Percentiles rank a stretch among this genome's conserved stretches.
These are phyloP conservation scores for Cercospora sp. DNA, from an alignment of 2,329 filamentous ascomycete species.

Conservation along the genomic window DNA sequence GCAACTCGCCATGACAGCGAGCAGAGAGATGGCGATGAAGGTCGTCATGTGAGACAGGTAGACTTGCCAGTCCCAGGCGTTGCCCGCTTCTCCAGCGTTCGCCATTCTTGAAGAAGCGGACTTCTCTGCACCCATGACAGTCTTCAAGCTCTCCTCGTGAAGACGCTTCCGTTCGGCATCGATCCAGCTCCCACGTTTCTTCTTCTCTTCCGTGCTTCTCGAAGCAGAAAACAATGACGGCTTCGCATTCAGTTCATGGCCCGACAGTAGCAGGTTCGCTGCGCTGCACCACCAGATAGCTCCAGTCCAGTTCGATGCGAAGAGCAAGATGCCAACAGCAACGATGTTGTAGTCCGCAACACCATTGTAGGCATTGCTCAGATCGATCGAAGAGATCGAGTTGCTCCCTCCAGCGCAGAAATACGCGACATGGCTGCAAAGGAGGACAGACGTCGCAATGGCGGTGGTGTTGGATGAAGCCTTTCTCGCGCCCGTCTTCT, in stretches of 20 bases:
- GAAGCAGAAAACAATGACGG: slow-evolving; percentile 22
- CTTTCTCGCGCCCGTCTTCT: not conserved
- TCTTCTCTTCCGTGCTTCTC: not conserved
- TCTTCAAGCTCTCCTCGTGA: slow-evolving; percentile 27
- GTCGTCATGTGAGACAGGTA: slow-evolving; percentile 68
- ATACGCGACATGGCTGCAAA: slow-evolving; percentile 80
- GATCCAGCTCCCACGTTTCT: slow-evolving; percentile 29
- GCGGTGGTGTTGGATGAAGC: slow-evolving; percentile 8
- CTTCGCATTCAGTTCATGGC: slow-evolving; percentile 8
- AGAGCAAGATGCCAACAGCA: slow-evolving; percentile 81
- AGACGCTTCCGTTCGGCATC: slow-evolving; percentile 35
- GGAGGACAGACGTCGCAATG: slow-evolving; percentile 67
- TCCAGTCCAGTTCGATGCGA: slow-evolving; percentile 87
- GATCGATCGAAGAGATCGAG: slow-evolving; percentile 90
- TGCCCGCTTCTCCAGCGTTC: not conserved
- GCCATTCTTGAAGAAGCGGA: not conserved
- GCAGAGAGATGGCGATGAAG: slow-evolving; percentile 65
- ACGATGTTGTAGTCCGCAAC: slow-evolving; percentile 75
- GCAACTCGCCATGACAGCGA: slow-evolving; percentile 85
- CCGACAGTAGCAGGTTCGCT: slow-evolving; percentile 51
- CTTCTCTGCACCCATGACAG: slow-evolving; percentile 22
- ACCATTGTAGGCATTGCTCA: slow-evolving; percentile 94
- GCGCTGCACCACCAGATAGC: slow-evolving; percentile 83
- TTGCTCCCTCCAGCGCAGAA: slow-evolving; percentile 91
- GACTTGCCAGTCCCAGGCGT: slow-evolving; percentile 32